A percentile compares a stretch with the other conserved stretches of the same genome.
Evolutionary conservation across 78 protist species (phyloP).

Genomic region (Dictyostelium brefeldianum): DNA sequence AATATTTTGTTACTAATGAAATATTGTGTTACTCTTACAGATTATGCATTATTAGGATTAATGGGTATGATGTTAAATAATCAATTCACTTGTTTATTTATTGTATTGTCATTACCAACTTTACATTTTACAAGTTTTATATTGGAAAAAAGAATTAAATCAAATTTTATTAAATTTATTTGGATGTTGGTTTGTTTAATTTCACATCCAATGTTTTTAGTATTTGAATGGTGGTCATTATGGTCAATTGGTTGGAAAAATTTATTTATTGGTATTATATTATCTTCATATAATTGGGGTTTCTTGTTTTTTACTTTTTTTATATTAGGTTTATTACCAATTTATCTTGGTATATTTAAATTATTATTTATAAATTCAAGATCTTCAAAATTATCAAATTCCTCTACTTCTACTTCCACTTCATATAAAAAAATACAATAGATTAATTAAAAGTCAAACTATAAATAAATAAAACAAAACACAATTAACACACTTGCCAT

Average conservation of each 20-base stretch:
- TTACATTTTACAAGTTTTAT: constrained; percentile 40
- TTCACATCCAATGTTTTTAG: constrained; percentile 43
- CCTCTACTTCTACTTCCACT: no score
- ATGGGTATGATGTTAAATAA: constrained; percentile 73
- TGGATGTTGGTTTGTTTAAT: constrained; percentile 52
- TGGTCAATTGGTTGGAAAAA: constrained; percentile 68
- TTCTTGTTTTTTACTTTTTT: constrained; percentile 26
- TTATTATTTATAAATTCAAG: constrained; percentile 4
- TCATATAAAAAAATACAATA: no score
- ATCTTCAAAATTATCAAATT: no score
- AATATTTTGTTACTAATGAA: no score
- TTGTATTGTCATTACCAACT: constrained; percentile 59
- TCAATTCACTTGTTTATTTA: constrained; percentile 71
- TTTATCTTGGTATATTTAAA: constrained; percentile 37
- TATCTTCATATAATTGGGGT: constrained; percentile 36
- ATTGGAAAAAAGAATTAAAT: neutral
- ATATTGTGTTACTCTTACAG: no score
- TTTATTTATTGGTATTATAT: constrained; percentile 35
- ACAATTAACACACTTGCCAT: no score
- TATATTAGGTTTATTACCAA: constrained; percentile 1
- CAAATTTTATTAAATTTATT: neutral
- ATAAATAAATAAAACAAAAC: no score
- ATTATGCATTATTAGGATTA: constrained; percentile 43
- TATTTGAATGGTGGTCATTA: constrained; percentile 56
- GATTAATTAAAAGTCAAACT: no score